phyloP scores from a whole-genome alignment of 1,139 yeast species.

The Pichia sp. region DNA sequence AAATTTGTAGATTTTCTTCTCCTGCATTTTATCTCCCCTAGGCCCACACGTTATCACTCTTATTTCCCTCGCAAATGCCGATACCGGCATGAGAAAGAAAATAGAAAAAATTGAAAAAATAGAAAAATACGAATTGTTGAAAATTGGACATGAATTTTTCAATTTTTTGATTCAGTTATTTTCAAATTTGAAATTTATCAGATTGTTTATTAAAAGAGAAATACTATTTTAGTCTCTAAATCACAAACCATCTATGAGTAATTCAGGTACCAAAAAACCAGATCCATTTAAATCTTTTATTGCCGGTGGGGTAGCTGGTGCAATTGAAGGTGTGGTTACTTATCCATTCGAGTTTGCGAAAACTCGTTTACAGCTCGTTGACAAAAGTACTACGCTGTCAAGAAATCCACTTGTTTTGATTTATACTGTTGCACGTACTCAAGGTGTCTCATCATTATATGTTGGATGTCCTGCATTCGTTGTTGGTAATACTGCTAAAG shows the following conservation, averaged over 20 bases:
- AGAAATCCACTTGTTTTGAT: constrained; percentile 80
- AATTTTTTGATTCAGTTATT: too few relatives aligned
- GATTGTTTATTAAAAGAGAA: too few relatives aligned
- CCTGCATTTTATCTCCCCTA: too few relatives aligned
- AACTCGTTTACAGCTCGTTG: constrained; percentile 81
- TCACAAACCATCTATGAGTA: not conserved
- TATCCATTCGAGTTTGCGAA: constrained; percentile 97
- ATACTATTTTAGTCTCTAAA: too few relatives aligned
- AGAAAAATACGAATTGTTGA: too few relatives aligned
- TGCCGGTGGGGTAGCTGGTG: constrained; percentile 95
- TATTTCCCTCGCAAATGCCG: too few relatives aligned
- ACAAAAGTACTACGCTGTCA: constrained; percentile 59
- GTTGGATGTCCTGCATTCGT: constrained; percentile 98
- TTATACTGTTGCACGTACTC: constrained; percentile 63
- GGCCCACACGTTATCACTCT: too few relatives aligned
- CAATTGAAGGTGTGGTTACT: constrained; percentile 81
- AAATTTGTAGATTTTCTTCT: too few relatives aligned
- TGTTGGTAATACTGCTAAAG: constrained; percentile 92
- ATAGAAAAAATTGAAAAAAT: too few relatives aligned
- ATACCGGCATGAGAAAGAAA: too few relatives aligned
- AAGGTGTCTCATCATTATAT: constrained; percentile 75
- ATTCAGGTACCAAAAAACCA: constrained; percentile 24
- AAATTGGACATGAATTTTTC: too few relatives aligned
- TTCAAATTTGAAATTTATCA: not conserved
- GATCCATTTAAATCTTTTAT: constrained; percentile 72